phyloP scores from a whole-genome alignment of 768 basidiomycete genomes.

The Lactifluus rugatus region DNA sequence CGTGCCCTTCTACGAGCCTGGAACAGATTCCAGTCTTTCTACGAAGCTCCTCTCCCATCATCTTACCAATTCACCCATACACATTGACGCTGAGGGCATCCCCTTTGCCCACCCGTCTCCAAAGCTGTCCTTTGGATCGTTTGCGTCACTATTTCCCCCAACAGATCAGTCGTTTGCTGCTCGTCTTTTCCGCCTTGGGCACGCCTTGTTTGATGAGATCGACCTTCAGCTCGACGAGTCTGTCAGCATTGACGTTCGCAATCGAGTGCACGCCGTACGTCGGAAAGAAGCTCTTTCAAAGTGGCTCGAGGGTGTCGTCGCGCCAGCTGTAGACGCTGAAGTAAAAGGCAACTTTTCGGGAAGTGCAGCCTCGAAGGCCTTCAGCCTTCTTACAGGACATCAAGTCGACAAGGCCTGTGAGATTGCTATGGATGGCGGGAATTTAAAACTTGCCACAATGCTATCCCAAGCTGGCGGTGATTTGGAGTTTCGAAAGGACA shows the following conservation, averaged over 20 bases:
- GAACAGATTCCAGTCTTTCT: slow-evolving; percentile 34
- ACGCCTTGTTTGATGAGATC: slow-evolving; percentile 80
- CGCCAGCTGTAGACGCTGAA: slow-evolving; percentile 62
- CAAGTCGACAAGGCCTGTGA: slow-evolving; percentile 79
- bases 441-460: slow-evolving; percentile 79
- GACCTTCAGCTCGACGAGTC: slow-evolving; percentile 49
- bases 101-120: slow-evolving; percentile 60
- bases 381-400: slow-evolving; percentile 76
- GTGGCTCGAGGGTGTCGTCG: slow-evolving; percentile 75
- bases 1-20: slow-evolving; percentile 31
- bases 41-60: slow-evolving; percentile 69
- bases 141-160: slow-evolving; percentile 57
- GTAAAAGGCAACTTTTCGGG: slow-evolving; percentile 40
- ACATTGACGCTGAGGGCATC: slow-evolving; percentile 55
- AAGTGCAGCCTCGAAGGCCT: slow-evolving; percentile 45
- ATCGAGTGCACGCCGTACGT: slow-evolving; percentile 51
- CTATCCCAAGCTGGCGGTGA: slow-evolving; percentile 82
- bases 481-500: slow-evolving; percentile 58
- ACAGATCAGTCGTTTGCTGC: slow-evolving; percentile 69
- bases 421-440: slow-evolving; percentile 61
- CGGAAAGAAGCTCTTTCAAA: slow-evolving; percentile 71
- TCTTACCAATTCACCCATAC: slow-evolving; percentile 60
- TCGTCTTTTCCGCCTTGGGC: slow-evolving; percentile 77
- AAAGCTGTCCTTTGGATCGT: slow-evolving; percentile 68
- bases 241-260: slow-evolving; percentile 51